Evolutionary conservation across 139 green algal genomes (phyloP).

Genomic region (Pseudopediastrum boryanum): DNA sequence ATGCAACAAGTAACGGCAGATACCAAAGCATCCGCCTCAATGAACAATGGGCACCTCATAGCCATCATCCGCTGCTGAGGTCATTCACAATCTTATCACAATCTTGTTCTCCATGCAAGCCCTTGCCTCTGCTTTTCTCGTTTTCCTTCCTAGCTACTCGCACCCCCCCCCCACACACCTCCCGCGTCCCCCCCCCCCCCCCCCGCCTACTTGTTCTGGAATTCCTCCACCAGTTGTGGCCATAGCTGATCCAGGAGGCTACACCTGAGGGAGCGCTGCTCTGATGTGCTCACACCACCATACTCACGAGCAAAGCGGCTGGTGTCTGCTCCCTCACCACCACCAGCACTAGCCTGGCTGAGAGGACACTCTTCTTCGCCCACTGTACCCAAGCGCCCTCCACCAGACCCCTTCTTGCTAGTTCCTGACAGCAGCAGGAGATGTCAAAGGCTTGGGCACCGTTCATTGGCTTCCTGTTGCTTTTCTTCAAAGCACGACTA

Average conservation of each 20-base stretch:
- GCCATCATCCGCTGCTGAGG: too few relatives aligned
- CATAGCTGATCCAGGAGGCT: conserved; percentile 24
- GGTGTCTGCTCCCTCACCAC: background rate
- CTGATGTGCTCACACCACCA: conserved; percentile 19
- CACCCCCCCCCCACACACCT: too few relatives aligned
- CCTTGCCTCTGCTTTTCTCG: background rate
- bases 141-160: background rate
- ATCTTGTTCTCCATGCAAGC: too few relatives aligned
- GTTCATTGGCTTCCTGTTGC: conserved; percentile 2
- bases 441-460: conserved; percentile 2
- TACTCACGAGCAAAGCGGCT: background rate
- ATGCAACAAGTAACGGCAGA: too few relatives aligned
- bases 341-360: conserved; percentile 5
- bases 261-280: conserved; percentile 36
- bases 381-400: too few relatives aligned
- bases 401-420: too few relatives aligned
- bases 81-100: too few relatives aligned
- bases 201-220: background rate
- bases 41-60: too few relatives aligned
- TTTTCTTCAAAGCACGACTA: background rate
- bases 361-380: too few relatives aligned
- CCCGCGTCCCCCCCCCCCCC: too few relatives aligned
- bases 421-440: conserved; percentile 14
- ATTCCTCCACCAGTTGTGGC: conserved; percentile 24
- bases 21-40: too few relatives aligned